Evolutionary conservation across 257 asterid species (phyloP).

Genomic region (Mitragyna speciosa): DNA sequence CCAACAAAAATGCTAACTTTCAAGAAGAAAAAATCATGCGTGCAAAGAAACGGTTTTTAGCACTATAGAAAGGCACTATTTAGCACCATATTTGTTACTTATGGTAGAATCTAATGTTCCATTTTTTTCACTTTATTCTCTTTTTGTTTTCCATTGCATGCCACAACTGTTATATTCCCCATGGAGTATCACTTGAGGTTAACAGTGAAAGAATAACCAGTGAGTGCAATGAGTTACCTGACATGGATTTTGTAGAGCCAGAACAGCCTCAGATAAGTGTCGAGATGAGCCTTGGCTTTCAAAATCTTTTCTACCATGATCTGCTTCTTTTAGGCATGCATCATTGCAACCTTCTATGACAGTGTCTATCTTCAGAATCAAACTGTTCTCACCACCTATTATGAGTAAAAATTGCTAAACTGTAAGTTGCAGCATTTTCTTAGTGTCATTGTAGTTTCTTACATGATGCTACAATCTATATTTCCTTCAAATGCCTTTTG

Average conservation of each 20-base stretch:
- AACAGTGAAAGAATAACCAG: background rate
- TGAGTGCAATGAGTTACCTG: conserved; percentile 19
- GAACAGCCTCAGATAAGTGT: conserved; percentile 16
- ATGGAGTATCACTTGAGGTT: background rate
- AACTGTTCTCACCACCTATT: conserved; percentile 20
- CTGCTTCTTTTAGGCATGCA: background rate
- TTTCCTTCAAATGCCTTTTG: no score
- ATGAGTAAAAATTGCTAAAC: background rate
- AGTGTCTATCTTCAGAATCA: conserved; percentile 8
- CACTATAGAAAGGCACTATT: no score
- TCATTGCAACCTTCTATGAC: conserved; percentile 8
- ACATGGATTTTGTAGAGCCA: conserved; percentile 14
- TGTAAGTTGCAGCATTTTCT: no score
- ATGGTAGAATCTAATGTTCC: no score
- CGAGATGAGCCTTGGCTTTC: conserved; percentile 11
- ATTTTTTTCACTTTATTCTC: no score
- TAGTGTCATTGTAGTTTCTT: no score
- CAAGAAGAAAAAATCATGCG: no score
- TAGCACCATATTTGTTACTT: no score
- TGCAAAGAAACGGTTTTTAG: no score
- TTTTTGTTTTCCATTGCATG: background rate
- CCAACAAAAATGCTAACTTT: no score
- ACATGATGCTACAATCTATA: no score
- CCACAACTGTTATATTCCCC: background rate
- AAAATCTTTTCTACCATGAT: background rate